Base-by-base conservation (phyloP, 1,284 basidiomycete species). In the Mycena sp. region DNA sequence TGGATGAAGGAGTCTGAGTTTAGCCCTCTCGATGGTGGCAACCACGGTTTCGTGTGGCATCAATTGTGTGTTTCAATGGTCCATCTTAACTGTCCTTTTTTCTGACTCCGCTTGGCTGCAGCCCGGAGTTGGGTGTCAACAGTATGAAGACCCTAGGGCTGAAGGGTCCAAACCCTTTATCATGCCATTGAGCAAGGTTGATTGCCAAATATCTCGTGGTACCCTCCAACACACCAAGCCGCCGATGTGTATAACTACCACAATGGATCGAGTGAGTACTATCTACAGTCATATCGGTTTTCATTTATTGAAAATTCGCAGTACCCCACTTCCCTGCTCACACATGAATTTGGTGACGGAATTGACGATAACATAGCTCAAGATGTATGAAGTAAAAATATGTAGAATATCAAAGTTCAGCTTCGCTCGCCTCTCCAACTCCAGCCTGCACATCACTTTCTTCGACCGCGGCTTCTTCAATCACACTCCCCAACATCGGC, bases 251-350 rank as follows among this genome's bases (percentile, higher is more conserved):
- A 49, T 57, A 7, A 57, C 35, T 3, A 41, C 45, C 19, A 29
- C 55, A 25, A 57, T 57, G 55, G 56, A 49, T 50, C 46, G 46
- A 16, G 56, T 58, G 21, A 32, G 45, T 43, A 10, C 32, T n/a
- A 3, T 9, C 26, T 9, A 21, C 2, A 29, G 2, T 11, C 3
- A 32, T 41, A 10, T 43, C 6, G 21, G 7, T 5, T 17, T 35
- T 55, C 19, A 48, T 48, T 26, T 26, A 26, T 19, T 53, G 26
- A 37, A 38, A 35, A 17, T 7, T 1, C 9, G n/a, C 30, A 56
- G 54, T 56, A 26, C 28, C 54, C 54, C 16, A 46, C 54, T 28
- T 56, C 54, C 6, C 43, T 46, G 14, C 38, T 25, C 17, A 10
- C 48, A 50, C 48, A 50, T 19, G 45, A 48, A 43, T 43, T 43